phyloP scores from a whole-genome alignment of 2,329 filamentous ascomycete species.

The Drechslerella dactyloides region DNA sequence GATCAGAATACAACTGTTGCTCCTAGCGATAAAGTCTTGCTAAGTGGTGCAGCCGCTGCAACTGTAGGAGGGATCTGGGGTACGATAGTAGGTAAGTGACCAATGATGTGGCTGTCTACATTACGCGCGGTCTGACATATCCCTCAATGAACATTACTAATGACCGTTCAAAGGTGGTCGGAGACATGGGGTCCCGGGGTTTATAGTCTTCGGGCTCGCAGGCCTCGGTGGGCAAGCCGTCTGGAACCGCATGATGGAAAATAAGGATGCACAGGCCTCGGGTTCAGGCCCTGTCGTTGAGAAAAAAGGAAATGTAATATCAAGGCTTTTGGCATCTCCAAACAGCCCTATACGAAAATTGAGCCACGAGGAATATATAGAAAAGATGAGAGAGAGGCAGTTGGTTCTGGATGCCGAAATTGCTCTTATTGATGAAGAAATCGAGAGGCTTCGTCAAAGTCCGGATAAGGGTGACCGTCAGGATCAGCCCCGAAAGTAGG shows the following conservation, averaged over 20 bases:
- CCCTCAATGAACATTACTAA: background rate
- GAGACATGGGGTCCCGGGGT: constrained; percentile 26
- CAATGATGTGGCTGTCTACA: background rate
- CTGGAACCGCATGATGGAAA: constrained; percentile 5
- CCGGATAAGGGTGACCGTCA: background rate
- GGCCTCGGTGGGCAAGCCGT: constrained; percentile 19
- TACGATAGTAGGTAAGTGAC: constrained; percentile 25
- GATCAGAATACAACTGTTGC: background rate
- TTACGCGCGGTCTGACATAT: background rate
- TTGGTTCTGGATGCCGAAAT: constrained; percentile 41
- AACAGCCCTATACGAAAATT: constrained; percentile 31
- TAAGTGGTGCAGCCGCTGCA: constrained; percentile 30
- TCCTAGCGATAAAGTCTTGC: constrained; percentile 3
- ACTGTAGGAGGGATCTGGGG: constrained; percentile 36
- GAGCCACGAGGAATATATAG: constrained; percentile 24
- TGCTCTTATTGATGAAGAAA: constrained; percentile 45
- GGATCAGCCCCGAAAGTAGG: background rate
- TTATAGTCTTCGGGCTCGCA: constrained; percentile 30
- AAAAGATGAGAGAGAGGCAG: constrained; percentile 31
- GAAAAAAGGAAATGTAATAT: constrained; percentile 20
- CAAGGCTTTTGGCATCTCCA: constrained; percentile 22
- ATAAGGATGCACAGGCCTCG: background rate
- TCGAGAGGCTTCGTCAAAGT: constrained; percentile 20
- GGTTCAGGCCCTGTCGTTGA: background rate
- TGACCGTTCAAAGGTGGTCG: constrained; percentile 25